Conservation (phyloP, 495 filamentous ascomycete species). For the Chaetomium tenue region DNA sequence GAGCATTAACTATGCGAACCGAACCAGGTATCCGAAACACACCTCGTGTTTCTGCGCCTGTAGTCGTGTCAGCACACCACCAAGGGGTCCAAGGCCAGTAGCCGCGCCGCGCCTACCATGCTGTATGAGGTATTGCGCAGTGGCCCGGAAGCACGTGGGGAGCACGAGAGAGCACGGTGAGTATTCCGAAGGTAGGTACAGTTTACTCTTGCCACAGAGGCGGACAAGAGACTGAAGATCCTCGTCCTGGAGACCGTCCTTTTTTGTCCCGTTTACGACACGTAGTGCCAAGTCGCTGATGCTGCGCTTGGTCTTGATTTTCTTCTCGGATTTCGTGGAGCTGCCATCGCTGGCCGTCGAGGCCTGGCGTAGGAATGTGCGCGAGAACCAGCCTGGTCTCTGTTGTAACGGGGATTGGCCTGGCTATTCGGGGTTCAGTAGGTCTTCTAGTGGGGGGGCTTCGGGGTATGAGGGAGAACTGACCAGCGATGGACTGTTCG, state of each 20-base stretch:
- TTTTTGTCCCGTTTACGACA: slow-evolving; percentile 45
- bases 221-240: slow-evolving; percentile 63
- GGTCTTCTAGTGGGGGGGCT: neutral
- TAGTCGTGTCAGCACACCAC: slow-evolving; percentile 25
- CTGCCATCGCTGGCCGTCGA: slow-evolving; percentile 32
- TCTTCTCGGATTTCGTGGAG: slow-evolving; percentile 33
- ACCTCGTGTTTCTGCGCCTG: slow-evolving; percentile 52
- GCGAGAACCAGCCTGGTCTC: slow-evolving; percentile 37
- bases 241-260: slow-evolving; percentile 59
- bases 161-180: slow-evolving; percentile 62
- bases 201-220: slow-evolving; percentile 68
- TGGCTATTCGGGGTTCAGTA: slow-evolving; percentile 22
- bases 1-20: slow-evolving; percentile 49
- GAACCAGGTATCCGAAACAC: slow-evolving; percentile 67
- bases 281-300: slow-evolving; percentile 54
- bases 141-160: slow-evolving; percentile 73
- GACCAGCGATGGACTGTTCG: slow-evolving; percentile 23
- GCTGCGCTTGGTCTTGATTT: slow-evolving; percentile 43
- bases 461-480: slow-evolving; percentile 13
- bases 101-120: slow-evolving; percentile 53
- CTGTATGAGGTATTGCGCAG: slow-evolving; percentile 61
- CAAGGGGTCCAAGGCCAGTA: too few species aligned
- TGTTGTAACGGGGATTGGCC: slow-evolving; percentile 18
- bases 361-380: slow-evolving; percentile 33
- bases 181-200: slow-evolving; percentile 66